Evolutionary conservation across 2,329 filamentous ascomycete genomes (phyloP).

Genomic region (Aureobasidium melanogenum): DNA sequence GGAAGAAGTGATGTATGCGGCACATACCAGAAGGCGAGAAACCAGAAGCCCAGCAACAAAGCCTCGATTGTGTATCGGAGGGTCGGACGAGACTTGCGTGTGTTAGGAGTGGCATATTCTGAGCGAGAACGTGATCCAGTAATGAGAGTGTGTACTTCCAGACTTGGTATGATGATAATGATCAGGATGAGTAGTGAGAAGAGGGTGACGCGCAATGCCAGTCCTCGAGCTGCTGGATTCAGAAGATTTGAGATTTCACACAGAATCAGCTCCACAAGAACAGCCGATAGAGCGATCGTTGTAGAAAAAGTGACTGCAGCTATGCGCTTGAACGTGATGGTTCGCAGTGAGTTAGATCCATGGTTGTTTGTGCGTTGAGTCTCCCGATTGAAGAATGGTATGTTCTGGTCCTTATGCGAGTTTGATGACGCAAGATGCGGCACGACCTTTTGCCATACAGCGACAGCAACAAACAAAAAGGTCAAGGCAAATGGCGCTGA

Average conservation of each 20-base stretch:
- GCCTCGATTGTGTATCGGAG: constrained; percentile 40
- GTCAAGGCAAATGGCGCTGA: constrained; percentile 61
- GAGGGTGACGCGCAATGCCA: constrained; percentile 62
- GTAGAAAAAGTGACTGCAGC: constrained; percentile 57
- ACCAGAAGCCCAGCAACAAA: constrained; percentile 57
- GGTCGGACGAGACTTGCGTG: background rate
- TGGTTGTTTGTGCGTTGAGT: constrained; percentile 38
- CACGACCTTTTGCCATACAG: constrained; percentile 61
- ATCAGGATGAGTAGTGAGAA: constrained; percentile 63
- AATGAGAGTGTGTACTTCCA: constrained; percentile 67
- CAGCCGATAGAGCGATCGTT: constrained; percentile 67
- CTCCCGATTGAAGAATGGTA: constrained; percentile 47
- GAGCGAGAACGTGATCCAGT: constrained; percentile 6
- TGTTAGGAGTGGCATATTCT: background rate
- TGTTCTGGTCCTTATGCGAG: constrained; percentile 48
- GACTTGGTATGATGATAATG: constrained; percentile 65
- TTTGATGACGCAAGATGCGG: constrained; percentile 55
- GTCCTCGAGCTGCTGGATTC: constrained; percentile 55
- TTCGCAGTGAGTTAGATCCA: constrained; percentile 16
- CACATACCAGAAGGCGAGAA: constrained; percentile 63
- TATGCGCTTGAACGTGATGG: constrained; percentile 28
- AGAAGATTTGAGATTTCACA: constrained; percentile 74
- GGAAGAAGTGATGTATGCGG: constrained; percentile 28
- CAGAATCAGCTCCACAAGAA: constrained; percentile 71
- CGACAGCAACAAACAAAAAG: constrained; percentile 53